A percentile compares a stretch with the other conserved stretches of the same genome.
Conservation (phyloP, 1,284 basidiomycete genomes). For the Puccinia brachypodii region DNA sequence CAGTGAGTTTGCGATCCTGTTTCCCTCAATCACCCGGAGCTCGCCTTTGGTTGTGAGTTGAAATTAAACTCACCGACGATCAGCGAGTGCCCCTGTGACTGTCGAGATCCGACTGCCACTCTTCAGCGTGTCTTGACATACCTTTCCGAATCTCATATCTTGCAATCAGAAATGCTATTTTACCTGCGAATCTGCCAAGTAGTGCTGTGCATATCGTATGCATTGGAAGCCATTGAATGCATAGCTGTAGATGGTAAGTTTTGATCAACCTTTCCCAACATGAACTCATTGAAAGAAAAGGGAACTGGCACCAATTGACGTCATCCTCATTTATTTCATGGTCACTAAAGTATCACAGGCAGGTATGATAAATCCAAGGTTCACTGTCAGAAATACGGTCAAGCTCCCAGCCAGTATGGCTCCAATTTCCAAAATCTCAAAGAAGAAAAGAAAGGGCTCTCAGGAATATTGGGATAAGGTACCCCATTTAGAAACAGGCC, state of each 20-base stretch:
- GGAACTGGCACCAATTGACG: not conserved
- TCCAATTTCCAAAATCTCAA: not conserved
- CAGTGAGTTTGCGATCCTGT: too few relatives aligned
- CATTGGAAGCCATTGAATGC: not conserved
- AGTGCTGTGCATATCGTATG: not conserved
- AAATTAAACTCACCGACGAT: too few relatives aligned
- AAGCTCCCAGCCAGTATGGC: not conserved
- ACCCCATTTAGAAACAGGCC: not conserved
- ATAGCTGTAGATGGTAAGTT: not conserved
- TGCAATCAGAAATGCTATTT: too few relatives aligned
- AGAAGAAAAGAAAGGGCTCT: not conserved
- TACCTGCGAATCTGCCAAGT: not conserved
- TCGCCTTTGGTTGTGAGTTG: too few relatives aligned
- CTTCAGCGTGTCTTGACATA: too few relatives aligned
- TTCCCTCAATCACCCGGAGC: too few relatives aligned
- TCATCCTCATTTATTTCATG: not conserved
- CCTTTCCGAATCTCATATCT: too few relatives aligned
- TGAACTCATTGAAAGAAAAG: not conserved
- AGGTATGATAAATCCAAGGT: not conserved
- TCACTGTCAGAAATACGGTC: not conserved
- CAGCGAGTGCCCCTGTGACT: too few relatives aligned
- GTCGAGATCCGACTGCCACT: too few relatives aligned
- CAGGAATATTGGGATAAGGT: too few relatives aligned
- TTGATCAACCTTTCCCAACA: not conserved
- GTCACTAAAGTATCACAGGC: not conserved